A percentile compares a stretch with the other conserved stretches of the same genome.
Conservation (phyloP, 371 early-diverging fungal species). For the Catenaria anguillulae region DNA sequence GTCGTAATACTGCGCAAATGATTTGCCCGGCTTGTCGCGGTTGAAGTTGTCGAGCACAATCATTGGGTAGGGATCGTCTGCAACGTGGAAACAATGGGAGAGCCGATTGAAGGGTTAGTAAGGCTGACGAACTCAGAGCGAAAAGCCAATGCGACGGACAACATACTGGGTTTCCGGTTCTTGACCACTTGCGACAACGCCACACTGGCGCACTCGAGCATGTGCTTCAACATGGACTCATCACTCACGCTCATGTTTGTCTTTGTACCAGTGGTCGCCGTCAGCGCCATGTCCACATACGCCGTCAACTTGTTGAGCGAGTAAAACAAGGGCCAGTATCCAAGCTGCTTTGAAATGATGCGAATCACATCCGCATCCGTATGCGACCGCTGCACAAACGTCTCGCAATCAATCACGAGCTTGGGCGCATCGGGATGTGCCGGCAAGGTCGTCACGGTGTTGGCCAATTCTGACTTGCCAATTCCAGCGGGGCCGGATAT, state of each 20-base stretch:
- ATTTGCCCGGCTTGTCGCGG: slow-evolving; percentile 39
- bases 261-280: slow-evolving; percentile 7
- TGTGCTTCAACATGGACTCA: slow-evolving; percentile 30
- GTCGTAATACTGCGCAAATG: slow-evolving; percentile 40
- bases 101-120: no score
- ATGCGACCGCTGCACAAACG: slow-evolving; percentile 46
- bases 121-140: no score
- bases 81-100: no score
- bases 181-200: slow-evolving; percentile 18
- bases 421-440: not conserved
- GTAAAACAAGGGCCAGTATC: slow-evolving; percentile 29
- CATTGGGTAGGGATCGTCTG: slow-evolving; percentile 42
- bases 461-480: slow-evolving; percentile 33
- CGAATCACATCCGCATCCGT: slow-evolving; percentile 52
- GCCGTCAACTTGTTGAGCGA: not conserved
- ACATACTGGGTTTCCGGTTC: not conserved
- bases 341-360: slow-evolving; percentile 52
- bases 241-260: slow-evolving; percentile 29
- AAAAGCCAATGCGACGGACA: no score
- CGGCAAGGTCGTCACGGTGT: slow-evolving; percentile 18
- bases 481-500: slow-evolving; percentile 41
- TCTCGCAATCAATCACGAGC: slow-evolving; percentile 60
- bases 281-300: not conserved
- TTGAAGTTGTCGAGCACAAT: slow-evolving; percentile 75
- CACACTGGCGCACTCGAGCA: slow-evolving; percentile 35